Conservation (phyloP, 352 stramenopile genomes). For the Phytopythium chamaehyphon region DNA sequence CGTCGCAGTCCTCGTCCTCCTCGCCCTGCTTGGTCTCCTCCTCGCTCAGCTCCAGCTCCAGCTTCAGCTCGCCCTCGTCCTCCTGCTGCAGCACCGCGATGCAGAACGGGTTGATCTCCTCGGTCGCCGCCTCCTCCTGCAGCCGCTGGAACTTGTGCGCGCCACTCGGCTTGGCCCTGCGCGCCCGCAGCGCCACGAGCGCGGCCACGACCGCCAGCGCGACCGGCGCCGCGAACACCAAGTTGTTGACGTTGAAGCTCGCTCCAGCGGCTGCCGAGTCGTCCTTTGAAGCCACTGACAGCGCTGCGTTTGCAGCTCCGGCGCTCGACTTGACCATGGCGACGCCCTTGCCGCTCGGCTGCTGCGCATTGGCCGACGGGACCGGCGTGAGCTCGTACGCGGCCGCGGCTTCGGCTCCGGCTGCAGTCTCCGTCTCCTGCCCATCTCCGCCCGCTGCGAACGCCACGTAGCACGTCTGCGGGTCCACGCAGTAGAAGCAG, state of each 20-base stretch:
- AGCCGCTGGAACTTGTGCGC: constrained; percentile 34
- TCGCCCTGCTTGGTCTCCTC: constrained; percentile 10
- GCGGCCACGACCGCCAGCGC: constrained; percentile 37
- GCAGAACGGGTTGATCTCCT: constrained; percentile 83
- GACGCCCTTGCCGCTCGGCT: neutral
- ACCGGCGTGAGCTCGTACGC: too few species aligned
- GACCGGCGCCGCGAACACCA: constrained; percentile 38
- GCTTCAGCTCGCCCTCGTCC: constrained; percentile 15
- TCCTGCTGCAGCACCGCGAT: constrained; percentile 18
- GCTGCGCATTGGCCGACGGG: neutral
- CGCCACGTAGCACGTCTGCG: constrained; percentile 13
- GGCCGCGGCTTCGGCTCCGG: too few species aligned
- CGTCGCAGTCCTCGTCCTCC: neutral
- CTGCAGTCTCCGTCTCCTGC: too few species aligned
- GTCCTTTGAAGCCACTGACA: neutral
- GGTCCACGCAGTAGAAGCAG: constrained; percentile 52
- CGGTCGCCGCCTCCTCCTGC: constrained; percentile 20
- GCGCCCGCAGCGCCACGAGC: constrained; percentile 27
- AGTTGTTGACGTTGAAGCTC: constrained; percentile 16
- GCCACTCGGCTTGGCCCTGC: neutral
- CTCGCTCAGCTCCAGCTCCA: constrained; percentile 27
- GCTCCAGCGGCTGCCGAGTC: neutral
- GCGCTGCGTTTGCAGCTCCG: neutral
- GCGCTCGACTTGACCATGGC: constrained; percentile 1
- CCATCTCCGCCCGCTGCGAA: too few species aligned